A percentile compares a stretch with the other conserved stretches of the same genome.
phyloP scores from a whole-genome alignment of 1,139 yeast genomes.

The Pichia sp. region DNA sequence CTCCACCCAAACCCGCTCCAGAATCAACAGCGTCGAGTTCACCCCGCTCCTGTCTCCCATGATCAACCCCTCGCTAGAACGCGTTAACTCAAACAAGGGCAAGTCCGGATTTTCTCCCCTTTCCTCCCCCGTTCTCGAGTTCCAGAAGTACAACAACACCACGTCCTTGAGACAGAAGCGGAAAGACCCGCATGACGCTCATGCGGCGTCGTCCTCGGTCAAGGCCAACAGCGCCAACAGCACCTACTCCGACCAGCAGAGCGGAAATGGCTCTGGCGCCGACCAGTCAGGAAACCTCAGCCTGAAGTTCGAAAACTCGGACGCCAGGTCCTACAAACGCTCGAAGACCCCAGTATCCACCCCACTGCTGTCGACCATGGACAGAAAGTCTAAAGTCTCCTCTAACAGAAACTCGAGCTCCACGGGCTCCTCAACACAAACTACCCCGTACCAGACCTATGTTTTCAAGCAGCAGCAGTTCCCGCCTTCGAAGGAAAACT shows the following conservation, averaged over 20 bases:
- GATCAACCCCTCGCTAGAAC: conserved; percentile 63
- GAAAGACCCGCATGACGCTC: conserved; percentile 17
- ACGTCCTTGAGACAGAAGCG: conserved; percentile 25
- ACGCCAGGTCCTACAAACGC: conserved; percentile 24
- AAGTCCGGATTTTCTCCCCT: conserved; percentile 41
- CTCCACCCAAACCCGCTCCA: neutral
- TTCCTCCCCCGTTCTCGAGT: conserved; percentile 65
- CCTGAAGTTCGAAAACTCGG: neutral
- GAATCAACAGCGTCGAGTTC: conserved; percentile 39
- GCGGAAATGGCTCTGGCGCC: neutral
- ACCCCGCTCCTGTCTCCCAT: conserved; percentile 79
- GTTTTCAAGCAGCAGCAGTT: conserved; percentile 11
- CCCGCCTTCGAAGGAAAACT: conserved; percentile 3
- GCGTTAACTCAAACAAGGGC: conserved; percentile 15
- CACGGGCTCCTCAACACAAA: conserved; percentile 1
- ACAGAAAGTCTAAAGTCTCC: conserved; percentile 15
- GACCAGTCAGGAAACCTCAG: neutral
- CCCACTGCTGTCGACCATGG: conserved; percentile 34
- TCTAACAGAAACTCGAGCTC: neutral
- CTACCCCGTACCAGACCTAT: conserved; percentile 10
- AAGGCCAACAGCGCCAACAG: neutral
- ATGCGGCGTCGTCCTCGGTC: neutral
- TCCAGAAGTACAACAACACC: conserved; percentile 27
- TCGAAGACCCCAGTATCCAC: conserved; percentile 36
- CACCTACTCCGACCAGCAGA: neutral